A percentile compares a stretch with the other conserved stretches of the same genome.
Conservation (phyloP, 1,284 basidiomycete species). For the Tylopilus sp. region DNA sequence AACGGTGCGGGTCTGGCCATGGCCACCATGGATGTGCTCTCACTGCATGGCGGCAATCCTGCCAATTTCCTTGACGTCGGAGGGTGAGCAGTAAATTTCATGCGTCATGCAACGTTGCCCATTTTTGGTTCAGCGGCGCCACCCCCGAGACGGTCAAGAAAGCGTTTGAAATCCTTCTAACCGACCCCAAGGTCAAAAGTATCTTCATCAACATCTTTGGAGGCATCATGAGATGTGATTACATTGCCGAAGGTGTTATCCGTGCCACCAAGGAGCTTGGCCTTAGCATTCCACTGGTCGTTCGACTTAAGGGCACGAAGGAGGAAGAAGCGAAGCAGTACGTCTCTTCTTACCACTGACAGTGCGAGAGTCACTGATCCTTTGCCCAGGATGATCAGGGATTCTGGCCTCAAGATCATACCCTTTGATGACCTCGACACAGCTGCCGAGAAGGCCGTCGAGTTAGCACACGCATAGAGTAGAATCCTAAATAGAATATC, state of each 20-base stretch:
- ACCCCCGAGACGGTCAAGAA: constrained; percentile 99
- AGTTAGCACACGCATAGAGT: constrained; percentile 50
- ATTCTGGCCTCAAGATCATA: constrained; percentile 91
- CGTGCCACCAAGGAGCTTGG: constrained; percentile 92
- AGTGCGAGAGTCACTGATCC: constrained; percentile 4
- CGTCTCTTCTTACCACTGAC: constrained; percentile 24
- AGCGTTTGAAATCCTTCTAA: constrained; percentile 93
- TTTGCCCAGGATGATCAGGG: constrained; percentile 75
- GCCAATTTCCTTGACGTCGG: constrained; percentile 99
- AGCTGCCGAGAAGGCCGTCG: constrained; percentile 82
- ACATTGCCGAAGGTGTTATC: constrained; percentile 97
- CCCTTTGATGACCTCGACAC: constrained; percentile 85
- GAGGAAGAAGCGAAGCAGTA: constrained; percentile 94
- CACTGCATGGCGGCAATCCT: constrained; percentile 92
- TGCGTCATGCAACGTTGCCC: constrained; percentile 7
- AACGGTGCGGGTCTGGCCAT: constrained; percentile 99
- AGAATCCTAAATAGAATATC: constrained; percentile 16
- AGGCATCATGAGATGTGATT: constrained; percentile 98
- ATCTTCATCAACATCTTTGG: constrained; percentile 99
- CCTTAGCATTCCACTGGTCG: constrained; percentile 85
- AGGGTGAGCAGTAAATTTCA: constrained; percentile 49
- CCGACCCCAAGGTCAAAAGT: constrained; percentile 91
- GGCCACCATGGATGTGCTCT: constrained; percentile 99
- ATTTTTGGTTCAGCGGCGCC: constrained; percentile 64
- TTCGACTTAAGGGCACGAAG: constrained; percentile 95